These are phyloP conservation scores for Aspergillus incahuasiensis DNA, from an alignment of 495 filamentous ascomycete species.

Conservation along the genomic window DNA sequence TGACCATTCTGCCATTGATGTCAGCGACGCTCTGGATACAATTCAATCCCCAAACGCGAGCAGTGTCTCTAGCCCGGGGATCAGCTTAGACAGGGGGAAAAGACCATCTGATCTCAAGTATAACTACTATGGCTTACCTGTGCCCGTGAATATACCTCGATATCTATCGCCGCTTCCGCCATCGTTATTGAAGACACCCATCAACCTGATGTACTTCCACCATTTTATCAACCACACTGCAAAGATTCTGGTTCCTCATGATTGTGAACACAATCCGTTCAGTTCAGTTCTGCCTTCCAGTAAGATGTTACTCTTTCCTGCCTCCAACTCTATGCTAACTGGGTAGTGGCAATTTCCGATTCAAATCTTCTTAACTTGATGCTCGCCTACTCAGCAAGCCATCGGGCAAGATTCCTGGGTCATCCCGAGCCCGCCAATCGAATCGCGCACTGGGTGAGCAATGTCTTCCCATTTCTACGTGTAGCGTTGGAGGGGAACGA, in stretches of 20 bases:
- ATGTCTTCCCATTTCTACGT: conserved; percentile 71
- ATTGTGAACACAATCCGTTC: conserved; percentile 71
- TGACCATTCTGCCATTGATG: conserved; percentile 53
- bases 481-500: conserved; percentile 56
- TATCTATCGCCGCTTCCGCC: conserved; percentile 62
- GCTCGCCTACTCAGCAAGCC: conserved; percentile 77
- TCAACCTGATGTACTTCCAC: conserved; percentile 74
- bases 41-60: conserved; percentile 16
- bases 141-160: conserved; percentile 63
- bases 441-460: conserved; percentile 73
- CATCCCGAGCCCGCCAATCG: conserved; percentile 72
- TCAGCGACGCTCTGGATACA: conserved; percentile 35
- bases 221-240: conserved; percentile 81
- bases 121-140: conserved; percentile 63
- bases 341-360: conserved; percentile 60
- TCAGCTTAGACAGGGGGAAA: conserved; percentile 5
- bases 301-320: conserved; percentile 34
- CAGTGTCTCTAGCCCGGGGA: conserved; percentile 14
- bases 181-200: conserved; percentile 65
- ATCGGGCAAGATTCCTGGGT: conserved; percentile 70
- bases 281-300: conserved; percentile 63
- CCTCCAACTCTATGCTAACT: neutral
- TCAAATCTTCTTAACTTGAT: conserved; percentile 70
- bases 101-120: conserved; percentile 1
- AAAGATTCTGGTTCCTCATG: conserved; percentile 68